Evolutionary conservation across 2,329 filamentous ascomycete species (phyloP).

Genomic region (Hirsutella minnesotensis): DNA sequence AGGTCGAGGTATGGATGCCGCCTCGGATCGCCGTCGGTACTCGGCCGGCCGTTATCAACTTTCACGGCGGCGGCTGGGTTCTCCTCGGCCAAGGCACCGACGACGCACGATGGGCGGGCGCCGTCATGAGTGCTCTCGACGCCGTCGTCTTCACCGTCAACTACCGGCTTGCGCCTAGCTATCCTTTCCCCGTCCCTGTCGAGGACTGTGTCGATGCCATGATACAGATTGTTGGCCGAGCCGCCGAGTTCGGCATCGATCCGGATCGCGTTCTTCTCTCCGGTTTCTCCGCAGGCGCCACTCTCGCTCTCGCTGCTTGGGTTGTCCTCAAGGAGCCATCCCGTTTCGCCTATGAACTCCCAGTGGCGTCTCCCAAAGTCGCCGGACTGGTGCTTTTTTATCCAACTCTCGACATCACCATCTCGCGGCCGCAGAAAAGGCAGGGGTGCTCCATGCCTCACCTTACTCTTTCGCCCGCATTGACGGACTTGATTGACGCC

Average conservation of each 20-base stretch:
- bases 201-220: constrained; percentile 55
- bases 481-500: constrained; percentile 53
- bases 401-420: constrained; percentile 49
- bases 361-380: constrained; percentile 31
- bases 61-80: constrained; percentile 57
- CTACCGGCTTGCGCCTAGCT: constrained; percentile 55
- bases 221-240: constrained; percentile 45
- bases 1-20: constrained; percentile 35
- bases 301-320: constrained; percentile 38
- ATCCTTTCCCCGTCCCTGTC: constrained; percentile 51
- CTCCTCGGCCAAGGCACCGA: constrained; percentile 51
- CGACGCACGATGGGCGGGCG: constrained; percentile 48
- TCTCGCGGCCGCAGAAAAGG: constrained; percentile 42
- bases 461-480: constrained; percentile 40
- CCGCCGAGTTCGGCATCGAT: constrained; percentile 46
- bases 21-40: constrained; percentile 19
- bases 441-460: constrained; percentile 41
- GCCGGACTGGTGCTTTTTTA: constrained; percentile 48
- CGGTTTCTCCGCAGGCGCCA: constrained; percentile 54
- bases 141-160: constrained; percentile 53
- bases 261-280: constrained; percentile 42
- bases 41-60: constrained; percentile 49
- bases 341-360: constrained; percentile 24
- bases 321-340: constrained; percentile 31
- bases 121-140: constrained; percentile 37